A percentile compares a stretch with the other conserved stretches of the same genome.
Conservation (phyloP, 1,284 basidiomycete species). For the Baeospora myosura region DNA sequence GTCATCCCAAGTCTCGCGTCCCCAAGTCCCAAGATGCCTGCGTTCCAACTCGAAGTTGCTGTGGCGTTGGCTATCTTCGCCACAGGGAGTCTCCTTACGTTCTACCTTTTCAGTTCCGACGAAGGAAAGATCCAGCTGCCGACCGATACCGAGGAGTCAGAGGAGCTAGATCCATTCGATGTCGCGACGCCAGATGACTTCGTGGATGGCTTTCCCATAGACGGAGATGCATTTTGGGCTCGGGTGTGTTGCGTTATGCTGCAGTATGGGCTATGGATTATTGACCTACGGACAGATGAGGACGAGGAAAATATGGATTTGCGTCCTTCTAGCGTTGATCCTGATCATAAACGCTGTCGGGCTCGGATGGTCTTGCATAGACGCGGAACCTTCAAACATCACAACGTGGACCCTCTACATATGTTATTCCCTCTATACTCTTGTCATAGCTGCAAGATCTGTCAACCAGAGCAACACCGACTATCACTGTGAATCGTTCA, state of each 20-base stretch:
- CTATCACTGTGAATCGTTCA: constrained; percentile 53
- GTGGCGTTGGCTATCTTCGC: constrained; percentile 38
- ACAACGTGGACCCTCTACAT: constrained; percentile 43
- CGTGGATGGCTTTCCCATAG: constrained; percentile 69
- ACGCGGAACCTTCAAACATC: constrained; percentile 27
- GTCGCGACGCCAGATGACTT: constrained; percentile 65
- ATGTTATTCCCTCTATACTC: constrained; percentile 53
- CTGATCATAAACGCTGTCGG: constrained; percentile 44
- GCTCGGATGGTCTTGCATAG: constrained; percentile 44
- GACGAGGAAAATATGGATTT: constrained; percentile 46
- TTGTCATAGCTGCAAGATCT: constrained; percentile 46
- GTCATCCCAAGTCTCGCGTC: no score
- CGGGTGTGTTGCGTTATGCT: constrained; percentile 36
- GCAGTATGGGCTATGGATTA: neutral
- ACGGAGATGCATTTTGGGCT: constrained; percentile 67
- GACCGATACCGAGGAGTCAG: constrained; percentile 28
- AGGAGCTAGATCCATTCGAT: constrained; percentile 64
- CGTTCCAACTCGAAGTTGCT: constrained; percentile 53
- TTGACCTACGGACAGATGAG: constrained; percentile 35
- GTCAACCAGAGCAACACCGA: constrained; percentile 42
- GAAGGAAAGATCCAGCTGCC: constrained; percentile 56
- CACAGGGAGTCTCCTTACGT: constrained; percentile 36
- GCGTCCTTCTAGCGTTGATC: constrained; percentile 36
- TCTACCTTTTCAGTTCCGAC: constrained; percentile 25
- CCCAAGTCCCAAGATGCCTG: no score